Evolutionary conservation across 2,329 filamentous ascomycete genomes (phyloP), one percentile per base, ranked within the genome.

Genomic region (Leptographium lundbergii): DNA sequence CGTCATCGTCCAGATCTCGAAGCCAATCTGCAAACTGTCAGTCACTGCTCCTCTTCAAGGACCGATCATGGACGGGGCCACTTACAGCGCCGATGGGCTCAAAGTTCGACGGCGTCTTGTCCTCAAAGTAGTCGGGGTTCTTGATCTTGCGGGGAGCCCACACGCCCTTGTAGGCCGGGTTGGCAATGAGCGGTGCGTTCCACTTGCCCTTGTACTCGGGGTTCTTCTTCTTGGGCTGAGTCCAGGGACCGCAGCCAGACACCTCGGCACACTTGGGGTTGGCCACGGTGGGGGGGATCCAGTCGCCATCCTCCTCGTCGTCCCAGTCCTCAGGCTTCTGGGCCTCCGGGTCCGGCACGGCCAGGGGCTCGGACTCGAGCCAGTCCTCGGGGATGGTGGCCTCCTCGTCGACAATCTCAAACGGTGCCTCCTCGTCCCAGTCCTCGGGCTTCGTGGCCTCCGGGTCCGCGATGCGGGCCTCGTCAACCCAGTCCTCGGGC

Each of bases 1-100:
- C 78, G 96, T 92, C 94, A 99, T 99, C 69, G 94, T 97, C 94
- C 94, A 99, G 77, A 99, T 92, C 77, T 99, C 94, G 70, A 97
- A 97, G 68, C 94, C 94, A 77, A 97, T 91, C 88, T 91, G 69
- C 59, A 36, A 42, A 29, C 57, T 65, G 55, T 61, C 39, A 56
- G 59, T 45, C 17, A 19, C 42, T 9, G 7, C 17, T n/a, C 19
- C 6, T 7, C 6, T 7, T 7, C 4, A n/a, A 32, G 36, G 13
- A 3, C 19, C n/a, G 36, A 17, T n/a, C 4, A 19, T 45, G 6
- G 32, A 11, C 32, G 6, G 9, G 6, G 6, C 1, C 19, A 88
- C 87, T 86, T 81, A 91, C 88, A 78, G 90, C 92, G 70, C 94
- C 94, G 74, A 99, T 97, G 66, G 94, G 91, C 81, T 99, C 94